Evolutionary conservation across 1,284 basidiomycete genomes (phyloP).

Genomic region (Ganoderma sinense): DNA sequence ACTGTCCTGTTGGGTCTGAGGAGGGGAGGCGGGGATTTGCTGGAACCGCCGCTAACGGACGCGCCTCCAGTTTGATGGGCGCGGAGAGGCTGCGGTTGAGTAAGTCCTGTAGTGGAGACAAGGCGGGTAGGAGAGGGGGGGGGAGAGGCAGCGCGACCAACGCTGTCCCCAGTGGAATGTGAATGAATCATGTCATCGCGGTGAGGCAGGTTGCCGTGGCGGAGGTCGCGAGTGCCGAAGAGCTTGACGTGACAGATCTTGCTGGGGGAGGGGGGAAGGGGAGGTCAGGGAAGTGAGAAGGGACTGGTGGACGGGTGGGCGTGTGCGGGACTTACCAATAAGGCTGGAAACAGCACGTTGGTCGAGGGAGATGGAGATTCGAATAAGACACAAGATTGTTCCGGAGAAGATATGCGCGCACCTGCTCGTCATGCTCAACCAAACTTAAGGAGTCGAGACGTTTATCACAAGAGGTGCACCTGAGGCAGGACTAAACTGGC

Average conservation of each 20-base stretch:
- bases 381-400: neutral
- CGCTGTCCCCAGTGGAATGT: conserved; percentile 35
- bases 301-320: too few species aligned
- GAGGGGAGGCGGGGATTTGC: conserved; percentile 35
- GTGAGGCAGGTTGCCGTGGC: conserved; percentile 75
- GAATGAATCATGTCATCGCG: conserved; percentile 41
- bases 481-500: conserved; percentile 67
- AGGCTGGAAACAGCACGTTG: conserved; percentile 48
- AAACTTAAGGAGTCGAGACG: conserved; percentile 76
- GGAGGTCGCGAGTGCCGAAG: conserved; percentile 77
- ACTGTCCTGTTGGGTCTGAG: conserved; percentile 43
- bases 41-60: conserved; percentile 15
- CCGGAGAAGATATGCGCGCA: conserved; percentile 41
- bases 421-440: conserved; percentile 79
- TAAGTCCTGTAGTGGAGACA: conserved; percentile 12
- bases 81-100: conserved; percentile 40
- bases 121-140: conserved; percentile 24
- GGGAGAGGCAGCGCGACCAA: conserved; percentile 29
- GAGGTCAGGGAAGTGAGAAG: conserved; percentile 13
- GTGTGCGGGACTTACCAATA: conserved; percentile 59
- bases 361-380: neutral
- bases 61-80: conserved; percentile 37
- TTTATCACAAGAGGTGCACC: conserved; percentile 75
- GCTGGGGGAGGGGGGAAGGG: too few species aligned
- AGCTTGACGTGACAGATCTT: conserved; percentile 77